A percentile compares a stretch with the other conserved stretches of the same genome.
Evolutionary conservation across 2,329 filamentous ascomycete genomes (phyloP).

Genomic region (Xylaria sp.): DNA sequence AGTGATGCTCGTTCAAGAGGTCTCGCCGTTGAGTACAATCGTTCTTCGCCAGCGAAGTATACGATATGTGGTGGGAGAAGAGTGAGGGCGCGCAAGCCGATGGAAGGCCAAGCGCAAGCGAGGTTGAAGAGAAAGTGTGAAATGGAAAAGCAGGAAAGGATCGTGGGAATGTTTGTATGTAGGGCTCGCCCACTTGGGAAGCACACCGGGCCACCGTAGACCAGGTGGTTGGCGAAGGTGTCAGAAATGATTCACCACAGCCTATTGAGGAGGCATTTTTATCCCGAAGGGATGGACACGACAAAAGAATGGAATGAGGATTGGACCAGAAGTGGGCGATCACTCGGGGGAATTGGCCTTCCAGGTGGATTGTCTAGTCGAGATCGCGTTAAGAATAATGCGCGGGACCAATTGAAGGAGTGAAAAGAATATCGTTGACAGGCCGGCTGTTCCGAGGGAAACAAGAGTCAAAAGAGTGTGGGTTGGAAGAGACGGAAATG

Average conservation of each 20-base stretch:
- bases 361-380: slow-evolving; percentile 1
- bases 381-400: background rate
- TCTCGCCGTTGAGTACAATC: slow-evolving; percentile 41
- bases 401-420: background rate
- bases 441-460: background rate
- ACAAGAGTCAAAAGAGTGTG: background rate
- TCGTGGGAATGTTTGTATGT: background rate
- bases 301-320: background rate
- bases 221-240: background rate
- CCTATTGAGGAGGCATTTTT: background rate
- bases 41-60: slow-evolving; percentile 46
- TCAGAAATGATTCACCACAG: background rate
- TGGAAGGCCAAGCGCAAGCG: slow-evolving; percentile 7
- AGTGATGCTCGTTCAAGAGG: slow-evolving; percentile 28
- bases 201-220: background rate
- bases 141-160: background rate
- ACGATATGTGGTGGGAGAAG: slow-evolving; percentile 36
- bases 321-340: background rate
- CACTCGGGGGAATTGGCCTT: slow-evolving; percentile 1
- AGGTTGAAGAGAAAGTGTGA: slow-evolving; percentile 12
- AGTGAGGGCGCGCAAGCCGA: slow-evolving; percentile 20
- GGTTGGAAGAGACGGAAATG: background rate
- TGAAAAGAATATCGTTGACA: background rate
- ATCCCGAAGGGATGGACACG: background rate
- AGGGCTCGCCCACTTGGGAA: background rate